Conservation (phyloP, 441 rosid species). For the Corymbia calophylla region DNA sequence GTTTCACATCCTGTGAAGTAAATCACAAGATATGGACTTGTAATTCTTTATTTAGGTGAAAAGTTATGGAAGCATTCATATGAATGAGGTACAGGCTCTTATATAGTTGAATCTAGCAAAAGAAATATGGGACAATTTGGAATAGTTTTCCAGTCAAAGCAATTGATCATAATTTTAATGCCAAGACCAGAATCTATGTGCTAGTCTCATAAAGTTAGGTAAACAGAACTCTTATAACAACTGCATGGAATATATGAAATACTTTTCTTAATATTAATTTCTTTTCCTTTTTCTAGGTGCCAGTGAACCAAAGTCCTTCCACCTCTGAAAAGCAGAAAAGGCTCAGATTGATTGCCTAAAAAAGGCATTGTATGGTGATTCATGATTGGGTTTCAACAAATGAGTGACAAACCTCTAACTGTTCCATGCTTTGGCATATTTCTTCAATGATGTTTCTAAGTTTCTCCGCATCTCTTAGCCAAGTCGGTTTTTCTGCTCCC, state of each 20-base stretch:
- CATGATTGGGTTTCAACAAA: background rate
- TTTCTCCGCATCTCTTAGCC: background rate
- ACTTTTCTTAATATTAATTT: background rate
- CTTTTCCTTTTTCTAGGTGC: background rate
- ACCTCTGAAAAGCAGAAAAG: background rate
- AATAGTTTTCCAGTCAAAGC: background rate
- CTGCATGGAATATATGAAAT: background rate
- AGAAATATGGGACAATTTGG: background rate
- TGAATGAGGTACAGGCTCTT: background rate
- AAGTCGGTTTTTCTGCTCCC: background rate
- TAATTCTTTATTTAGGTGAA: background rate
- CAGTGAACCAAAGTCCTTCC: background rate
- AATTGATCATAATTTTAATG: background rate
- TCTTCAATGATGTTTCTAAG: constrained; percentile 12
- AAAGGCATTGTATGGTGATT: background rate
- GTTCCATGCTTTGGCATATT: constrained; percentile 20
- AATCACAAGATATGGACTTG: background rate
- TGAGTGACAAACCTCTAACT: background rate
- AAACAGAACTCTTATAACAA: background rate
- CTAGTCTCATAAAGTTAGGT: background rate
- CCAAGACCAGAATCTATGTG: background rate
- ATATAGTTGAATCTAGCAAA: background rate
- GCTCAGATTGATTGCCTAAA: background rate
- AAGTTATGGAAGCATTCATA: background rate
- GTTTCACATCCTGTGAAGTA: background rate